Evolutionary conservation across 2,329 filamentous ascomycete species (phyloP).

Genomic region (Aspergillus cejpii): DNA sequence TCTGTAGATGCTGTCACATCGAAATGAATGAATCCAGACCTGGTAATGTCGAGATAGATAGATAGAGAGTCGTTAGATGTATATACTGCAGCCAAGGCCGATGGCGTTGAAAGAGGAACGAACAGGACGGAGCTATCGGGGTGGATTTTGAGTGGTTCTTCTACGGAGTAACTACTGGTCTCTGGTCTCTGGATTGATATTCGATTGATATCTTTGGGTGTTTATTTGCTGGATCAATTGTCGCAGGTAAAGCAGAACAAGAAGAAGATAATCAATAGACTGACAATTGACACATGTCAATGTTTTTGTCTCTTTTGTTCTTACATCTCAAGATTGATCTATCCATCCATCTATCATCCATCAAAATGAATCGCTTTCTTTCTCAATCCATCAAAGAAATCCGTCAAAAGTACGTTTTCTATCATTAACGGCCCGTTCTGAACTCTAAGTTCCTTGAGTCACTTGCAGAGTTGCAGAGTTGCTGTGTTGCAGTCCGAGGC

Average conservation of each 20-base stretch:
- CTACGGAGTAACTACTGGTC: too few species aligned
- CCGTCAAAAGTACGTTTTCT: background rate
- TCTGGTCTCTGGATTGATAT: background rate
- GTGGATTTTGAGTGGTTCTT: background rate
- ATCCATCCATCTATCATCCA: background rate
- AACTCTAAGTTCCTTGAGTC: background rate
- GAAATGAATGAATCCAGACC: too few species aligned
- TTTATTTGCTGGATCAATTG: background rate
- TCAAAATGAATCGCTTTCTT: background rate
- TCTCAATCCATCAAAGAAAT: background rate
- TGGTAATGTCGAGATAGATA: background rate
- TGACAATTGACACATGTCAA: too few species aligned
- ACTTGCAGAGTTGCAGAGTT: too few species aligned
- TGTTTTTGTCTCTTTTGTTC: too few species aligned
- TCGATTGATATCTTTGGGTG: background rate
- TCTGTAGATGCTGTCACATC: background rate
- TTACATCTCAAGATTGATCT: too few species aligned
- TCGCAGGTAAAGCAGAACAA: background rate
- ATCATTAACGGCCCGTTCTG: background rate
- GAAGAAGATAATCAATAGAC: too few species aligned
- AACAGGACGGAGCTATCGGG: background rate
- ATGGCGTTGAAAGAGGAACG: slow-evolving; percentile 1
- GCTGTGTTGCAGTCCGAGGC: too few species aligned
- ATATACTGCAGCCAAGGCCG: slow-evolving; percentile 1
- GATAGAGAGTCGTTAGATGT: background rate